These are phyloP conservation scores for Haematococcus lacustris DNA, from an alignment of 139 green algal genomes.

Conservation along the genomic window DNA sequence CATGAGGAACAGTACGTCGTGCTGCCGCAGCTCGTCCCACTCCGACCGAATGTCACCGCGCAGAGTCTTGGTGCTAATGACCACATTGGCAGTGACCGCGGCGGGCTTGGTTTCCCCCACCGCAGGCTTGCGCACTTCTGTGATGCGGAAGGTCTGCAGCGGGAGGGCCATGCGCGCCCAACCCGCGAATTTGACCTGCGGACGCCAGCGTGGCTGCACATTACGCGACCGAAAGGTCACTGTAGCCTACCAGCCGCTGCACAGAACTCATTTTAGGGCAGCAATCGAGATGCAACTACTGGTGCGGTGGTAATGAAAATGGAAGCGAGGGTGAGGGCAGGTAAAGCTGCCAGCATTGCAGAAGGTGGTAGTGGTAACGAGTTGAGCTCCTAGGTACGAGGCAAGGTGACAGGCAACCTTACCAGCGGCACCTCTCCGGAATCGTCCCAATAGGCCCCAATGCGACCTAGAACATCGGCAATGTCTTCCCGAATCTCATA, in stretches of 20 bases:
- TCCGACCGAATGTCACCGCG: conserved; percentile 62
- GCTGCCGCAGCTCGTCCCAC: conserved; percentile 86
- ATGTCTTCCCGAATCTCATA: conserved; percentile 97
- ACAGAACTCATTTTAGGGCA: too few relatives aligned
- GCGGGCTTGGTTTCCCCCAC: conserved; percentile 84
- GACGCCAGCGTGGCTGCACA: not conserved
- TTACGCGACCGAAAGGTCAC: too few relatives aligned
- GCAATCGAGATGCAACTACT: too few relatives aligned
- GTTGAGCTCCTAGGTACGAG: not conserved
- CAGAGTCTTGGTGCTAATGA: conserved; percentile 58
- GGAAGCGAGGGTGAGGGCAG: too few relatives aligned
- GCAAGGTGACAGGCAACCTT: not conserved
- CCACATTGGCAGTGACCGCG: conserved; percentile 68
- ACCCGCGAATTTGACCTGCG: conserved; percentile 55
- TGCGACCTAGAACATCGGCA: conserved; percentile 65
- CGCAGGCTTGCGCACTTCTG: conserved; percentile 62
- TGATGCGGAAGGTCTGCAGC: conserved; percentile 54
- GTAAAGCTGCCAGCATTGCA: not conserved
- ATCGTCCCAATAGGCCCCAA: conserved; percentile 54
- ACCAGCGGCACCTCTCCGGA: too few relatives aligned
- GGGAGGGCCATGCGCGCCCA: conserved; percentile 91
- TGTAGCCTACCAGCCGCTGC: too few relatives aligned
- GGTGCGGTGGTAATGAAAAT: too few relatives aligned
- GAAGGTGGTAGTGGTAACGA: not conserved
- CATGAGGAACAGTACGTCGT: conserved; percentile 96